Conservation (phyloP, 1,284 basidiomycete genomes). For the Irpex rosettiformis region DNA sequence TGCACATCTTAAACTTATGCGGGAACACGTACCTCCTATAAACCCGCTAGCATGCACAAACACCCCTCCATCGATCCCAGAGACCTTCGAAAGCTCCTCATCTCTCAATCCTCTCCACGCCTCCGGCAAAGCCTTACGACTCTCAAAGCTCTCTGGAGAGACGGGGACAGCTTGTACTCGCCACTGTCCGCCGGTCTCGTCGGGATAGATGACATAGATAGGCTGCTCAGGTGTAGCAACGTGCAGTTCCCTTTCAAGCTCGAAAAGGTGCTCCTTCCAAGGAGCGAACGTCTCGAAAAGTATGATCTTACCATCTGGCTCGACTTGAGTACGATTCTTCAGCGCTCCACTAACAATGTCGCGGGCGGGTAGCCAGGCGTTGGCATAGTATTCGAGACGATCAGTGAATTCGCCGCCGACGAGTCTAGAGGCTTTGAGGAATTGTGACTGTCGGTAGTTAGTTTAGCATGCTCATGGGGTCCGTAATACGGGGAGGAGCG, state of each 20-base stretch:
- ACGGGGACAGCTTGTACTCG: conserved; percentile 91
- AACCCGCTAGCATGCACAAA: conserved; percentile 97
- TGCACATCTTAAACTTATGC: neutral
- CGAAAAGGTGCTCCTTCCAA: conserved; percentile 97
- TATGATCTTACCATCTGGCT: conserved; percentile 77
- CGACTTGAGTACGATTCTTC: conserved; percentile 55
- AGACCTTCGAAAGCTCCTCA: conserved; percentile 68
- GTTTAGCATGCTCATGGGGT: neutral
- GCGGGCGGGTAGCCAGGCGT: conserved; percentile 92
- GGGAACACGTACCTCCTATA: conserved; percentile 72
- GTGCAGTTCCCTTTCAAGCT: conserved; percentile 64
- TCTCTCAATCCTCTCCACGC: conserved; percentile 92
- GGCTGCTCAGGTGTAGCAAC: conserved; percentile 49
- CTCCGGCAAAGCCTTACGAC: conserved; percentile 90
- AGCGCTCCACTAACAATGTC: conserved; percentile 77
- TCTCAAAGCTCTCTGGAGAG: conserved; percentile 82
- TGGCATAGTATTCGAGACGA: conserved; percentile 79
- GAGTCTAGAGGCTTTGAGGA: conserved; percentile 77
- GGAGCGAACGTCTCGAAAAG: conserved; percentile 80
- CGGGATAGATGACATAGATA: conserved; percentile 90
- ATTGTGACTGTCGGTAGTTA: conserved; percentile 51
- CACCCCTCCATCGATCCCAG: conserved; percentile 81
- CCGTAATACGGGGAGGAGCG: conserved; percentile 18
- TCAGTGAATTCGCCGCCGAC: conserved; percentile 87
- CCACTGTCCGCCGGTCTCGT: conserved; percentile 80